Evolutionary conservation across 75 land plant genomes (phyloP).

Genomic region (Cunninghamia lanceolata): DNA sequence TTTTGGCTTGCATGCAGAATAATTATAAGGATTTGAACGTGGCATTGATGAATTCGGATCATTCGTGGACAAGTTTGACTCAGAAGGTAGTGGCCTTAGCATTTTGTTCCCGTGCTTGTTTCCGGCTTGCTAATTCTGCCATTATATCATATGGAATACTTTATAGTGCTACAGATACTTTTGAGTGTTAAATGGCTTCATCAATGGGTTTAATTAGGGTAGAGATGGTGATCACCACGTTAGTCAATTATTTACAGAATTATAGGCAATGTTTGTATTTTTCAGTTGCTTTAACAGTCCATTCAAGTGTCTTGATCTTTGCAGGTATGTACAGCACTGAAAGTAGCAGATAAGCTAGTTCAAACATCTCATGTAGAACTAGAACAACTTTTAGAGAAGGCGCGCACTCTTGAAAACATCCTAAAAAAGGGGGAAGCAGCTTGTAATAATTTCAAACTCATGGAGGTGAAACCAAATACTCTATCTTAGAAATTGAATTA

Average conservation of each 20-base stretch:
- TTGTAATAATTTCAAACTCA: background rate
- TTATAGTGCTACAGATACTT: background rate
- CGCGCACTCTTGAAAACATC: background rate
- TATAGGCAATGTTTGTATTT: background rate
- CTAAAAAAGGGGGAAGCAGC: slow-evolving; percentile 7
- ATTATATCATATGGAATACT: background rate
- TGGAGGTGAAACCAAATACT: background rate
- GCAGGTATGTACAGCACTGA: slow-evolving; percentile 9
- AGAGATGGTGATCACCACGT: too few relatives aligned
- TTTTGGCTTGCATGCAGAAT: slow-evolving; percentile 4
- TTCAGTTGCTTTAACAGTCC: slow-evolving; percentile 4
- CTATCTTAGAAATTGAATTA: background rate
- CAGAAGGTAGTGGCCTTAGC: background rate
- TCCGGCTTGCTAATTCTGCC: background rate
- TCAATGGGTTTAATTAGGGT: background rate
- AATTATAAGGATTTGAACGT: slow-evolving; percentile 8
- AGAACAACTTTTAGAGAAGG: slow-evolving; percentile 6
- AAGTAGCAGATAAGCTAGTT: slow-evolving; percentile 16
- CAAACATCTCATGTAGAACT: slow-evolving; percentile 7
- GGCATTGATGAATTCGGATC: slow-evolving; percentile 10
- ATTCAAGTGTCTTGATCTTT: background rate
- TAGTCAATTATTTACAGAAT: background rate
- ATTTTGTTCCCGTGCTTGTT: background rate
- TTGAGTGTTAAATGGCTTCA: background rate
- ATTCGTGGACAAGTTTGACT: slow-evolving; percentile 11